phyloP scores from a whole-genome alignment of 164 flowering plant species.

The Dillenia suffruticosa region DNA sequence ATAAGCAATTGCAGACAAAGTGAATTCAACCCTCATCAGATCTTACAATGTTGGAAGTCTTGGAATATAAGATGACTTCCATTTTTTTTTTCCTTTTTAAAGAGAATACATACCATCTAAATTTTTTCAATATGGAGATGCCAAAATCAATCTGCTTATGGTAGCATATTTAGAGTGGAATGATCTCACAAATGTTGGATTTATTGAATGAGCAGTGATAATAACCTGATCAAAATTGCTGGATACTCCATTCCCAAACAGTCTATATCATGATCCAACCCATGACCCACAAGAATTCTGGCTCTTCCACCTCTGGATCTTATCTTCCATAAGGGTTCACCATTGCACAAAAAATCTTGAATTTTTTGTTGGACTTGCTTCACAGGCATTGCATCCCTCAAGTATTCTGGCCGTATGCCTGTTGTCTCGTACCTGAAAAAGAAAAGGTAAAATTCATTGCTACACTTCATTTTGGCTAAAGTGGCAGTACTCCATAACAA shows the following conservation, averaged over 20 bases:
- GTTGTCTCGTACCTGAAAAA: slow-evolving; percentile 64
- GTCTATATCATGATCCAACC: slow-evolving; percentile 77
- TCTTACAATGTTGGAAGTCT: too few relatives aligned
- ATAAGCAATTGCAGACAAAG: too few relatives aligned
- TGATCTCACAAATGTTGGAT: neutral
- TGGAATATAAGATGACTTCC: neutral
- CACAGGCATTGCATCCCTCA: slow-evolving; percentile 73
- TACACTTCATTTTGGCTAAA: neutral
- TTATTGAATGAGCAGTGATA: neutral
- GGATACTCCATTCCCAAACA: slow-evolving; percentile 76
- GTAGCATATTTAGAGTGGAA: too few relatives aligned
- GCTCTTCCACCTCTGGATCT: slow-evolving; percentile 65
- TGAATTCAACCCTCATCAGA: too few relatives aligned
- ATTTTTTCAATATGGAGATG: too few relatives aligned
- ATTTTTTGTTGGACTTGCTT: slow-evolving; percentile 64
- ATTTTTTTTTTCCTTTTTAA: neutral
- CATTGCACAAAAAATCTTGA: slow-evolving; percentile 83
- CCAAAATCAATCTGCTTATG: too few relatives aligned
- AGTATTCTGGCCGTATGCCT: slow-evolving; percentile 67
- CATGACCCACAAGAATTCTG: slow-evolving; percentile 89
- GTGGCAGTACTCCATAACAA: neutral
- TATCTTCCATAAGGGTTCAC: slow-evolving; percentile 80
- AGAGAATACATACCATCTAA: neutral
- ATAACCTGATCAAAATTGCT: slow-evolving; percentile 57
- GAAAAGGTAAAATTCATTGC: neutral